phyloP scores from a whole-genome alignment of 2,329 filamentous ascomycete genomes.

The Penicillium rolfsii region DNA sequence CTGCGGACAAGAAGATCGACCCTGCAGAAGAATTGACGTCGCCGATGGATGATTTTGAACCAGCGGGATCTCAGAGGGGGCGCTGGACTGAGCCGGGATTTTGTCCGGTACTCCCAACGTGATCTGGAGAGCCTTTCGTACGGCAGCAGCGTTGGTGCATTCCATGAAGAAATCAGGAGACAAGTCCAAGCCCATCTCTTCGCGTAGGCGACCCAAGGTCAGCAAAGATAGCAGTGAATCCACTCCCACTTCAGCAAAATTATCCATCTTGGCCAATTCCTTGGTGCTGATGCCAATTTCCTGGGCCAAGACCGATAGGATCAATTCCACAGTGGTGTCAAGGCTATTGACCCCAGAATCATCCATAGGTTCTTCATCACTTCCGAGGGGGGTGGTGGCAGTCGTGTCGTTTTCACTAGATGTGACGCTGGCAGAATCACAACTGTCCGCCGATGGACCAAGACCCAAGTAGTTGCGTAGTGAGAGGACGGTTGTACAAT shows the following conservation, averaged over 20 bases:
- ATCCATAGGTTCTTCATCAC: not conserved
- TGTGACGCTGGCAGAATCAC: not conserved
- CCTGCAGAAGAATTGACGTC: constrained; percentile 1
- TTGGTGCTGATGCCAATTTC: not conserved
- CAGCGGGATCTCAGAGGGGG: not conserved
- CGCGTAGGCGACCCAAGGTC: not conserved
- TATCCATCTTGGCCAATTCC: not conserved
- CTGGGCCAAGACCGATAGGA: not conserved
- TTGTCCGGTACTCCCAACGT: no score
- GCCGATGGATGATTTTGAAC: not conserved
- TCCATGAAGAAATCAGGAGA: no score
- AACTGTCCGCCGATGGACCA: not conserved
- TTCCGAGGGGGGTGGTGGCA: not conserved
- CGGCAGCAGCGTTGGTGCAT: no score
- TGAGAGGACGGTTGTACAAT: not conserved
- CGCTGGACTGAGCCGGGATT: no score
- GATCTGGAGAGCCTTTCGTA: no score
- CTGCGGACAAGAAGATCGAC: not conserved
- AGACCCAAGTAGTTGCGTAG: not conserved
- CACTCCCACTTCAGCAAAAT: not conserved
- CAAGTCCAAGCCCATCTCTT: not conserved
- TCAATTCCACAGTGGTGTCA: not conserved
- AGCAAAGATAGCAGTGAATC: not conserved
- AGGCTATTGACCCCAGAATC: not conserved
- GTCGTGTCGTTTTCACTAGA: not conserved